Conservation (phyloP, 352 stramenopile genomes). For the Pythium scleroteichum region DNA sequence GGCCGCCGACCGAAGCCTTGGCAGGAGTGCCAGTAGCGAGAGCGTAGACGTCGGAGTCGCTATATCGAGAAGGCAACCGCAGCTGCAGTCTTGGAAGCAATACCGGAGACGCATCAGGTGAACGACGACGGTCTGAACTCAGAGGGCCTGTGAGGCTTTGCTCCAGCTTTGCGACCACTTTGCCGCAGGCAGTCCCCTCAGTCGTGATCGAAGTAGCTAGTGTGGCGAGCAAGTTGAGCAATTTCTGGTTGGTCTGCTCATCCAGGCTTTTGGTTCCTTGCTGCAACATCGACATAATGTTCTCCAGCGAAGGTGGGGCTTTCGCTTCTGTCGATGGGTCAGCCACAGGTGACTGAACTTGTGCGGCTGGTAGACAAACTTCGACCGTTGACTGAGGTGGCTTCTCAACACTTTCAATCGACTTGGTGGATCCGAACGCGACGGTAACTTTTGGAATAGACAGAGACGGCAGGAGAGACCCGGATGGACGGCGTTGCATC, state of each 20-base stretch:
- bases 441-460: constrained; percentile 28
- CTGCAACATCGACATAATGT: constrained; percentile 25
- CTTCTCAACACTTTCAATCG: neutral
- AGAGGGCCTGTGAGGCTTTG: constrained; percentile 16
- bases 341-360: neutral
- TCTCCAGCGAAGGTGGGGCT: constrained; percentile 16
- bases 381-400: neutral
- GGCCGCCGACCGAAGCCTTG: neutral
- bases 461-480: constrained; percentile 20
- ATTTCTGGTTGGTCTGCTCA: constrained; percentile 29
- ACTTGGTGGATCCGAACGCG: constrained; percentile 15
- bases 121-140: neutral
- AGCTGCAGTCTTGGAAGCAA: neutral
- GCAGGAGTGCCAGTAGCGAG: constrained; percentile 16
- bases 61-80: constrained; percentile 17
- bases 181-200: constrained; percentile 16
- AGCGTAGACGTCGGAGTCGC: constrained; percentile 26
- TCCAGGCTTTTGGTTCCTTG: constrained; percentile 24
- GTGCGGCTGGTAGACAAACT: neutral
- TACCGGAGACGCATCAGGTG: constrained; percentile 4
- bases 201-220: constrained; percentile 28
- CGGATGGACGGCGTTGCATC: constrained; percentile 19
- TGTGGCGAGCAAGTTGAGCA: constrained; percentile 29
- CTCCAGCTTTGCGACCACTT: constrained; percentile 33
- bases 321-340: neutral